phyloP scores from a whole-genome alignment of 305 asterid genomes.

The Petunia hybrid region DNA sequence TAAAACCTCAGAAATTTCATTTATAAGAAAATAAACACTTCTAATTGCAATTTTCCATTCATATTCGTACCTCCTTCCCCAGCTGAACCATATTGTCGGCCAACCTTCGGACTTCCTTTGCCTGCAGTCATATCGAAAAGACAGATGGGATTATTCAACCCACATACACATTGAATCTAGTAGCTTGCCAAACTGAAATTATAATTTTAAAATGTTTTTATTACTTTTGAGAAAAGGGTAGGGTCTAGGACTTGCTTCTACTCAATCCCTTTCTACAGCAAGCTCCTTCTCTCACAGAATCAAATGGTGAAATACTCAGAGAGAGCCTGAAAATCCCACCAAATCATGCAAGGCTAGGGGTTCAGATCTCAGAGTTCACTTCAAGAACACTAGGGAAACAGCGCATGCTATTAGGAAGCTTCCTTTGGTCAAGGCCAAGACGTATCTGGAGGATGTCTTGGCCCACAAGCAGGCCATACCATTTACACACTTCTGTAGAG shows the following conservation, averaged over 20 bases:
- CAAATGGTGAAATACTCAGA: no score
- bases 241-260: no score
- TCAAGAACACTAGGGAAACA: constrained; percentile 53
- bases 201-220: not conserved
- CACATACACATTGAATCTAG: not conserved
- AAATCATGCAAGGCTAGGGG: no score
- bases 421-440: constrained; percentile 31
- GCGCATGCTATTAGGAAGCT: constrained; percentile 66
- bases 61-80: constrained; percentile 81
- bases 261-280: no score
- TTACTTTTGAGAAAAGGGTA: not conserved
- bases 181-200: constrained; percentile 9
- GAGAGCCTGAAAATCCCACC: no score
- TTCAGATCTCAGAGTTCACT: no score
- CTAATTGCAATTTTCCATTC: not conserved
- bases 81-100: constrained; percentile 98
- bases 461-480: constrained; percentile 71
- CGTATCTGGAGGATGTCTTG: constrained; percentile 65
- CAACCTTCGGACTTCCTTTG: constrained; percentile 90
- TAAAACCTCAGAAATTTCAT: not conserved
- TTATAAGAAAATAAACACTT: not conserved
- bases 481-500: constrained; percentile 64
- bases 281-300: no score
- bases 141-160: not conserved
- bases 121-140: constrained; percentile 51